These are phyloP conservation scores for Kluyveromyces nonfermentans DNA, from an alignment of 805 yeast genomes.

Conservation along the genomic window DNA sequence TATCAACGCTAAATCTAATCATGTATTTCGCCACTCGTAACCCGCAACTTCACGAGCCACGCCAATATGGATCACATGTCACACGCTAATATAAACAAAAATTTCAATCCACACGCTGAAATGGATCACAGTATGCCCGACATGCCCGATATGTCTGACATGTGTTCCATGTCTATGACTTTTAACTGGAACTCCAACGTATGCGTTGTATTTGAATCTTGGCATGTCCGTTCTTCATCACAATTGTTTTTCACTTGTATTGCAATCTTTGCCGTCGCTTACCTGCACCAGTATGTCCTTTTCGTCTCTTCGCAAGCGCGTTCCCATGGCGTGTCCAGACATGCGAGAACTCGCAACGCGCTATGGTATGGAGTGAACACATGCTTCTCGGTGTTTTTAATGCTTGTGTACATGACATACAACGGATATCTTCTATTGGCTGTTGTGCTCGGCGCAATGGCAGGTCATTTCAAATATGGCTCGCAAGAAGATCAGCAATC, in stretches of 20 bases:
- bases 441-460: conserved; percentile 60
- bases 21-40: not conserved
- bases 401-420: conserved; percentile 82
- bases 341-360: conserved; percentile 28
- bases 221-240: conserved; percentile 54
- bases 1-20: not conserved
- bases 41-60: not conserved
- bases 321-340: not conserved
- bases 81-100: not conserved
- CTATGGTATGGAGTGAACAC: conserved; percentile 54
- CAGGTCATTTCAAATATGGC: conserved; percentile 60
- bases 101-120: conserved; percentile 2
- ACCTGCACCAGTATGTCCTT: conserved; percentile 49
- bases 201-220: conserved; percentile 68
- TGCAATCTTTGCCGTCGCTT: conserved; percentile 38
- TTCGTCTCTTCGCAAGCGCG: not conserved
- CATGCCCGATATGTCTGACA: conserved; percentile 18
- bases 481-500: conserved; percentile 8
- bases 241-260: conserved; percentile 46
- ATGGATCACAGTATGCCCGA: conserved; percentile 17
- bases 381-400: conserved; percentile 58
- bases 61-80: not conserved
- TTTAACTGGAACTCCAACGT: conserved; percentile 71
- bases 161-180: conserved; percentile 60
- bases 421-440: conserved; percentile 79